Evolutionary conservation across 1,284 basidiomycete genomes (phyloP), one percentile per base, ranked within the genome.

Genomic region (Moniliophthora roreri): DNA sequence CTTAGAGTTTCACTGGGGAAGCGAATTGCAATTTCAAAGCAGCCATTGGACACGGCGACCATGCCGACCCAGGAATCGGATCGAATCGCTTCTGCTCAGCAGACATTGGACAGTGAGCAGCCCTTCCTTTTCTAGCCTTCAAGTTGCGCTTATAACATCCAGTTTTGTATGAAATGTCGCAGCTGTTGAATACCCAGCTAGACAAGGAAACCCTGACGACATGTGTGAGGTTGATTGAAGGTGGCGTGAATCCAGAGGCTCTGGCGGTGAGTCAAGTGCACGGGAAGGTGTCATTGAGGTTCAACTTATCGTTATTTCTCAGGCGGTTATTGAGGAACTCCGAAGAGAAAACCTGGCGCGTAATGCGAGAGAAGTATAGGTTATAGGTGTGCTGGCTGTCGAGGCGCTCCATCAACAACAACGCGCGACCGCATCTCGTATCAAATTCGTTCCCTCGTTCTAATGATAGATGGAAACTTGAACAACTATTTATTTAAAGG

Each of bases 81-180:
- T 60, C 77, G 85, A 44, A 80, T 83, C 51, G 75, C 76, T n/a
- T 83, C 88, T 53, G 89, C 87, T 10, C 86, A 90, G 61, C 83
- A 91, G 61, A 91, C 89, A 1, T 74, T 91, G 11, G 89, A 91
- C 64, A 89, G 89, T 90, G 66, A 63, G 87, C 76, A 11, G 28
- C 28, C 6, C 28, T 51, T 36, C n/a, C 11, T 13, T 1, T 35
- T 37, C 26, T 48, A 10, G 11, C 16, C 38, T 23, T 28, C 20
- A 35, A 20, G 7, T n/a, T 40, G 13, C n/a, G 13, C 16, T 13
- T 46, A 41, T 46, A 28, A 16, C 45, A 58, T 50, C 38, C 59
- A 94, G 91, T 87, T 57, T 75, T 94, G 28, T 80, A 85, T 63
- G 89, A 93, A 55, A 89, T 94, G 55, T 91, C 91, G 13, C 88